Conservation (phyloP, 1,139 yeast species). For the Entelexis sorbosivorans region DNA sequence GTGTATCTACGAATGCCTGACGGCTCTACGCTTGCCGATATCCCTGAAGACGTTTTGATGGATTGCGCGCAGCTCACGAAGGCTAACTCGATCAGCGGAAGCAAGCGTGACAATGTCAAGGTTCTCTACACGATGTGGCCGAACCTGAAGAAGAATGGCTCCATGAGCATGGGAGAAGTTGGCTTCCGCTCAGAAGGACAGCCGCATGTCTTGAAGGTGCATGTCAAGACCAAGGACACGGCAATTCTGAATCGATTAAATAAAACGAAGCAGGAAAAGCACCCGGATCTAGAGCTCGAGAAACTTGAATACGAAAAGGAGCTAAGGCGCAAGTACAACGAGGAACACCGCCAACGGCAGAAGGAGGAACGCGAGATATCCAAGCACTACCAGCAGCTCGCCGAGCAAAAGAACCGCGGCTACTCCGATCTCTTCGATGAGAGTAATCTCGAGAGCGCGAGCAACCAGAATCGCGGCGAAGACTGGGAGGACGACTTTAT, state of each 20-base stretch:
- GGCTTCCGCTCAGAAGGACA: conserved; percentile 45
- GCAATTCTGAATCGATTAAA: conserved; percentile 53
- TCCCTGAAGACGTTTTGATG: conserved; percentile 43
- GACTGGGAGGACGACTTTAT: conserved; percentile 58
- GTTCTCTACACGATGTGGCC: conserved; percentile 69
- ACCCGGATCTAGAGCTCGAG: conserved; percentile 27
- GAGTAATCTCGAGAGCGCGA: conserved; percentile 39
- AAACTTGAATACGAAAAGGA: conserved; percentile 31
- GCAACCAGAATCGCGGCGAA: conserved; percentile 46
- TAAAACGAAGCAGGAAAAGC: conserved; percentile 38
- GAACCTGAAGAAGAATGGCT: conserved; percentile 55
- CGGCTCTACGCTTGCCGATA: conserved; percentile 36
- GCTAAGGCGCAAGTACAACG: conserved; percentile 27
- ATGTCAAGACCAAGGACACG: conserved; percentile 50
- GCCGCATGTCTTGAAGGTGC: conserved; percentile 44
- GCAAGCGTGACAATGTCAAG: conserved; percentile 57
- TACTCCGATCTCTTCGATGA: conserved; percentile 50
- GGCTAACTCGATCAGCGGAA: conserved; percentile 53
- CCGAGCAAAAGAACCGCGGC: conserved; percentile 35
- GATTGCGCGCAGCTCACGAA: conserved; percentile 71
- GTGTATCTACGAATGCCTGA: conserved; percentile 52
- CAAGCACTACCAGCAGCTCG: conserved; percentile 28
- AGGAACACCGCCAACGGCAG: conserved; percentile 33
- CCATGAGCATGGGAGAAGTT: conserved; percentile 79
- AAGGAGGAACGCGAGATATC: conserved; percentile 27